A percentile compares a stretch with the other conserved stretches of the same genome.
Conservation (phyloP, 2,329 filamentous ascomycete genomes). For the Colletotrichum phormii region DNA sequence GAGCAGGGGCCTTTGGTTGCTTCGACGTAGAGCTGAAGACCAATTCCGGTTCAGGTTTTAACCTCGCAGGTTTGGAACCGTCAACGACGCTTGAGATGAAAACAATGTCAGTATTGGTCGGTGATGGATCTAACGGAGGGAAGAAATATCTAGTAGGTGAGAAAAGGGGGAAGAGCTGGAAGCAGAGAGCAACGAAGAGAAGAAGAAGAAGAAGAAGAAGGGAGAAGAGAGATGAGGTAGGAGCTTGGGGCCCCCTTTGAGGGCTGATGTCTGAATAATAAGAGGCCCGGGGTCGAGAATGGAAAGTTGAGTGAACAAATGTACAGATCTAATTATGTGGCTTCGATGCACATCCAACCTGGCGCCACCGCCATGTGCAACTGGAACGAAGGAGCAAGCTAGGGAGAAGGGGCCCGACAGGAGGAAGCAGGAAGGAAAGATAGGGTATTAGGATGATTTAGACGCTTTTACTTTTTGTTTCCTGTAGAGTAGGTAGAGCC, state of each 20-base stretch:
- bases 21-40: conserved; percentile 1
- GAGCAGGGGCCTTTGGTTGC: conserved; percentile 7
- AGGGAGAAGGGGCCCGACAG: conserved; percentile 3
- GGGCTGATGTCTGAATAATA: conserved; percentile 26
- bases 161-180: conserved; percentile 2
- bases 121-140: neutral
- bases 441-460: neutral
- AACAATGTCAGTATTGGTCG: neutral
- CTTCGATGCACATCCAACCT: conserved; percentile 28
- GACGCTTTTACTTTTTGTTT: neutral
- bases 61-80: neutral
- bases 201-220: neutral
- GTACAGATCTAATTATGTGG: conserved; percentile 36
- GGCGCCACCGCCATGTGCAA: conserved; percentile 24
- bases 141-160: neutral
- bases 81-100: neutral
- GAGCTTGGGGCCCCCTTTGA: conserved; percentile 10
- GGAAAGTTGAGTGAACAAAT: conserved; percentile 18
- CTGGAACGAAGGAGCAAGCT: conserved; percentile 34
- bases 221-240: conserved; percentile 7
- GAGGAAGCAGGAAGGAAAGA: neutral
- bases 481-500: neutral
- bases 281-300: conserved; percentile 27
- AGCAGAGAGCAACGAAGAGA: neutral
- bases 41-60: neutral